Base-by-base conservation (phyloP, 306 rosid genomes). In the Neltuma alba region DNA sequence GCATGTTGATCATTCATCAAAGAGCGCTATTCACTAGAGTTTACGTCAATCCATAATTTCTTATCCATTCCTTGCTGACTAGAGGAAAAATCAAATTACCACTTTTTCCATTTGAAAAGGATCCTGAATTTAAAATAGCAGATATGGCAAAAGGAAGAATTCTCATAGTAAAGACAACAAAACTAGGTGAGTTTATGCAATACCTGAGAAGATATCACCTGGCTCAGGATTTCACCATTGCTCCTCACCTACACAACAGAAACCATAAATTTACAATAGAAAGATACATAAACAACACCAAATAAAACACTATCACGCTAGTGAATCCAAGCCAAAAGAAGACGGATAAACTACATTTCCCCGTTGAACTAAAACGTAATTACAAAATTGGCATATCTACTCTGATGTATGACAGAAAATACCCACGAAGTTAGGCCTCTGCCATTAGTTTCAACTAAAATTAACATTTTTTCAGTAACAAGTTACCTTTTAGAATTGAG, bases 161-260 rank as follows among this genome's bases (percentile, higher is more conserved):
- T 28, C 30, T 60, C 66, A 12, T 28, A 1, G 13, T 21, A 54
- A 54, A 54, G 21, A 21, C 61, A n/a, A 54, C 61, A 54, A 79
- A 45, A 1, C 7, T 18, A 70, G 72, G 37, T 80, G 44, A 68
- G 54, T 0, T 18, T 38, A 67, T 4, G 45, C 34, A 54, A 76
- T 90, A 95, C 97, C 96, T 92, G 99, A 70, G 99, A 92, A 85
- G 96, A 91, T 57, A 91, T 90, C 9, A 95, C 97, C 80, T 95
- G 97, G 74, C 98, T 92, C 80, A 92, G 88, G 83, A 95, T 92
- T 84, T 92, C 90, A 72, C 99, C 97, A 60, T 83, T 82, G 87
- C 98, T 83, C 81, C 88, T 92, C 62, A 95, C 98, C 98, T 95
- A 57, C 31, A 61, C 62, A 36, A 75, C 70, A 76, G n/a, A 72